These are phyloP conservation scores for Fusarium virguliforme DNA, from an alignment of 2,329 filamentous ascomycete genomes.

Conservation along the genomic window DNA sequence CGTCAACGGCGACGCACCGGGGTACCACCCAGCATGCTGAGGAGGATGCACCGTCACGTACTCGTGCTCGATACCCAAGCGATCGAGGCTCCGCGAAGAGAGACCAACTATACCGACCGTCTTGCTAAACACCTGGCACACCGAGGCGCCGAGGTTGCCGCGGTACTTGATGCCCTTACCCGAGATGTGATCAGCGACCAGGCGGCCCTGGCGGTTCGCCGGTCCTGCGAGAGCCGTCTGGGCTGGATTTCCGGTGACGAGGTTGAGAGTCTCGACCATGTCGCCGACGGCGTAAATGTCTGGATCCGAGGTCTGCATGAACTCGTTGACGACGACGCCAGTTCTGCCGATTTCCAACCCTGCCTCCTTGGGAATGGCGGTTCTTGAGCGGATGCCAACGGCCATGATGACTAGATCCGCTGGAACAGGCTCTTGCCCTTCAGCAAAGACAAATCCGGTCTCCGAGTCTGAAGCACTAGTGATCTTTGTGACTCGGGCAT, in stretches of 20 bases:
- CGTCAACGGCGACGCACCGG: constrained; percentile 6
- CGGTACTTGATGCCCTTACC: constrained; percentile 21
- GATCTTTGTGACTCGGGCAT: constrained; percentile 11
- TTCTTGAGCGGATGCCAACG: constrained; percentile 19
- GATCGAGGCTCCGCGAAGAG: constrained; percentile 18
- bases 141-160: constrained; percentile 19
- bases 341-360: constrained; percentile 14
- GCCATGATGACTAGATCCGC: constrained; percentile 24
- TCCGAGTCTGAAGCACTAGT: not conserved
- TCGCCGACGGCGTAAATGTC: constrained; percentile 29
- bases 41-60: constrained; percentile 29
- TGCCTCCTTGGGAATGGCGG: constrained; percentile 13
- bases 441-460: not conserved
- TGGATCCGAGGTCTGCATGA: constrained; percentile 26
- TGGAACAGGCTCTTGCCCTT: constrained; percentile 15
- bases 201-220: constrained; percentile 27
- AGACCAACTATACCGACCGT: constrained; percentile 22
- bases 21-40: constrained; percentile 27
- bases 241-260: not conserved
- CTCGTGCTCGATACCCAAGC: constrained; percentile 14
- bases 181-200: constrained; percentile 25
- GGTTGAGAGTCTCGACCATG: constrained; percentile 29
- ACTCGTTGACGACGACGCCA: constrained; percentile 22
- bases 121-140: constrained; percentile 26
- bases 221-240: constrained; percentile 23